Percentiles rank a stretch among this genome's conserved stretches.
Evolutionary conservation across 805 yeast genomes (phyloP).

Genomic region (Priceomyces haplophilus): DNA sequence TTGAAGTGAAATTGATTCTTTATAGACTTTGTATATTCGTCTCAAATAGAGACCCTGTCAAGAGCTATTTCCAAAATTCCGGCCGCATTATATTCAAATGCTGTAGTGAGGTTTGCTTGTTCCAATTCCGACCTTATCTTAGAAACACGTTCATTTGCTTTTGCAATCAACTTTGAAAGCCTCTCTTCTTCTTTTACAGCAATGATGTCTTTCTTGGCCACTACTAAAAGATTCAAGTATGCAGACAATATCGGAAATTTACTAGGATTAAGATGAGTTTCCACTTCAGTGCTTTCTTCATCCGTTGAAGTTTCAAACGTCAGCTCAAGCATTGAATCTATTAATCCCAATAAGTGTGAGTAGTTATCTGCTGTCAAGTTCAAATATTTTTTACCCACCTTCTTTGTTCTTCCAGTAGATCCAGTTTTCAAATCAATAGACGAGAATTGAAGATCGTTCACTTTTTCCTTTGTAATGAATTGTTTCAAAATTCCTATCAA

Average conservation of each 20-base stretch:
- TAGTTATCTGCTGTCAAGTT: conserved; percentile 41
- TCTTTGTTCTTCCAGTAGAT: neutral
- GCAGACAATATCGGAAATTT: conserved; percentile 48
- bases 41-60: conserved; percentile 23
- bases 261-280: conserved; percentile 16
- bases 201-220: conserved; percentile 22
- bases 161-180: conserved; percentile 13
- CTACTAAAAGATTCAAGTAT: conserved; percentile 52
- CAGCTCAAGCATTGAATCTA: conserved; percentile 35
- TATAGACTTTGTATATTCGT: neutral
- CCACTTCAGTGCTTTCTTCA: conserved; percentile 11
- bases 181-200: conserved; percentile 13
- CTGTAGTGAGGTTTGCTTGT: conserved; percentile 5
- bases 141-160: conserved; percentile 14
- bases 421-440: neutral
- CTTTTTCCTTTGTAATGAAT: conserved; percentile 43
- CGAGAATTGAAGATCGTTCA: conserved; percentile 9
- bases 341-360: conserved; percentile 41
- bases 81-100: conserved; percentile 26
- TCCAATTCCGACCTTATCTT: conserved; percentile 13
- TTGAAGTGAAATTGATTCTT: too few species aligned
- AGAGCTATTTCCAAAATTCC: conserved; percentile 33
- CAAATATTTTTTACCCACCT: conserved; percentile 30
- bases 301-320: conserved; percentile 23
- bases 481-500: conserved; percentile 69